Conservation (phyloP, 2,329 filamentous ascomycete species). For the Trichoderma asperellum region DNA sequence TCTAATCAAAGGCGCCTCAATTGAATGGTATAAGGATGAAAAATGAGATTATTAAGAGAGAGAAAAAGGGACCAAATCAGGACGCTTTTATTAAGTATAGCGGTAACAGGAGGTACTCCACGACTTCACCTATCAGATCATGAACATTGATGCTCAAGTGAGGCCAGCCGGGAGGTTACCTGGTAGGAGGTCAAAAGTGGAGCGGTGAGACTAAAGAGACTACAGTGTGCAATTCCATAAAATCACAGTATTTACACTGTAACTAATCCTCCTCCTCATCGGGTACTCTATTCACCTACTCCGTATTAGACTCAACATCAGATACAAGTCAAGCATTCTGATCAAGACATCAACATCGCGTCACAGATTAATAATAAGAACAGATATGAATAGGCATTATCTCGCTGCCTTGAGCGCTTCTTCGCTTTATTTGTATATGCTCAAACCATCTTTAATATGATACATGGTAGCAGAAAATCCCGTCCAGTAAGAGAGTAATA, state of each 20-base stretch:
- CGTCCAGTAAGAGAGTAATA: slow-evolving; percentile 5
- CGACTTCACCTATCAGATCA: not conserved
- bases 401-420: slow-evolving; percentile 23
- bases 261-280: slow-evolving; percentile 6
- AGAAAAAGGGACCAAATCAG: not conserved
- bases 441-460: slow-evolving; percentile 19
- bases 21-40: not conserved
- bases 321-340: not conserved
- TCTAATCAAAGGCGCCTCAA: not conserved
- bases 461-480: slow-evolving; percentile 40
- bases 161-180: not conserved
- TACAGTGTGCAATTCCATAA: not conserved
- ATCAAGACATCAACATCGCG: not conserved
- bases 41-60: not conserved
- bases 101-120: not conserved
- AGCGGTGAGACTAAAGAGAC: not conserved
- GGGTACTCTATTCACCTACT: not conserved
- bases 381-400: slow-evolving; percentile 10
- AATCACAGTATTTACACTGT: slow-evolving; percentile 1
- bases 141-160: not conserved
- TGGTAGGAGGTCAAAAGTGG: not conserved
- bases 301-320: not conserved
- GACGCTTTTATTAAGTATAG: not conserved
- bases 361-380: not conserved
- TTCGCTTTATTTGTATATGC: slow-evolving; percentile 18